These are phyloP conservation scores for Acanthamoeba healyi DNA, from an alignment of 208 protist genomes.

Conservation along the genomic window DNA sequence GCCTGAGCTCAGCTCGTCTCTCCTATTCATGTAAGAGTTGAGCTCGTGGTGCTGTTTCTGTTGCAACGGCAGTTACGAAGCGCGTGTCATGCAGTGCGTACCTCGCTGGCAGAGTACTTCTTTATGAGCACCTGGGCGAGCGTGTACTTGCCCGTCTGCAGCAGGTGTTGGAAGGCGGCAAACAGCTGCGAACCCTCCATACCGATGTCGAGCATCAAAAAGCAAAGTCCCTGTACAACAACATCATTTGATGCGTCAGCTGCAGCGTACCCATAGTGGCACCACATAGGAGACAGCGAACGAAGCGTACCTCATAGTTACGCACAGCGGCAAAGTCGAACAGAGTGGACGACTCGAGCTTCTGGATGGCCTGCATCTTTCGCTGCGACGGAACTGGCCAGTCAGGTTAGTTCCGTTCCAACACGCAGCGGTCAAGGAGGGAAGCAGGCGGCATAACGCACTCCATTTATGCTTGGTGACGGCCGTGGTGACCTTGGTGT, in stretches of 20 bases:
- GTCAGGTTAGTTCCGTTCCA: too few species aligned
- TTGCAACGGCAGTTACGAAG: too few species aligned
- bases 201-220: background rate
- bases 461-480: too few species aligned
- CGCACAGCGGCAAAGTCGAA: background rate
- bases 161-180: background rate
- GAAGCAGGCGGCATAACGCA: too few species aligned
- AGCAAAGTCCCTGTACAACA: background rate
- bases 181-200: conserved; percentile 10
- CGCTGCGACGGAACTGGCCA: background rate
- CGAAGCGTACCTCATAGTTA: too few species aligned
- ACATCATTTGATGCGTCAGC: too few species aligned
- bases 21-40: background rate
- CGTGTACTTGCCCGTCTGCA: background rate
- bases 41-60: background rate
- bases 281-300: too few species aligned
- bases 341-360: background rate
- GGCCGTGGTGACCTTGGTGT: background rate
- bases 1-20: background rate
- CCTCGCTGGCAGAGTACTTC: conserved; percentile 6
- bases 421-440: too few species aligned
- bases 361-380: background rate
- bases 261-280: too few species aligned
- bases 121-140: conserved; percentile 6
- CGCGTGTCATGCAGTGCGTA: too few species aligned